phyloP scores from a whole-genome alignment of 73 alveolate species.

The Tetrahymena malaccensis region DNA sequence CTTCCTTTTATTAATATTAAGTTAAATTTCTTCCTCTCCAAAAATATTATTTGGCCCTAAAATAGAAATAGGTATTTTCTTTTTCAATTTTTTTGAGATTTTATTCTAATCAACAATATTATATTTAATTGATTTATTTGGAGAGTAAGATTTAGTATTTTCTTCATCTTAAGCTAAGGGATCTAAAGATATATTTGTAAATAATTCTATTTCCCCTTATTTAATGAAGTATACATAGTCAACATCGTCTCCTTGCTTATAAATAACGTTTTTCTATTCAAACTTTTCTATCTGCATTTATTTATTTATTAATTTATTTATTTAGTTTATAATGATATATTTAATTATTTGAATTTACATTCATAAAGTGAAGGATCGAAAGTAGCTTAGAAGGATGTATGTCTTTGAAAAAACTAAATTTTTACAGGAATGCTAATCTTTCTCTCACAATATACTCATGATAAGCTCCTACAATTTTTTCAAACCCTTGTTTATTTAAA shows the following conservation, averaged over 20 bases:
- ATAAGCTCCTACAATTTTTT: neutral
- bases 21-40: neutral
- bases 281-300: neutral
- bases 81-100: neutral
- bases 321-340: neutral
- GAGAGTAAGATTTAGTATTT: neutral
- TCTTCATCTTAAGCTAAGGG: neutral
- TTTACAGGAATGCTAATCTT: neutral
- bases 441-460: neutral
- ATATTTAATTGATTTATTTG: neutral
- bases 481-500: neutral
- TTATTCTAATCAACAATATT: neutral
- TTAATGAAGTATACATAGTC: neutral
- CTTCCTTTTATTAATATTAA: neutral
- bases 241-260: neutral
- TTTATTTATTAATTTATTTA: neutral
- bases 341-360: neutral
- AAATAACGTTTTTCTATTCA: neutral
- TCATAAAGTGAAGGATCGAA: neutral
- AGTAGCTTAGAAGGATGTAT: neutral
- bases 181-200: neutral
- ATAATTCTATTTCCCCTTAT: neutral
- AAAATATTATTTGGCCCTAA: neutral
- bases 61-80: neutral
- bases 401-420: neutral